Conservation (phyloP, 2,329 filamentous ascomycete genomes). For the Phialophora expanda region DNA sequence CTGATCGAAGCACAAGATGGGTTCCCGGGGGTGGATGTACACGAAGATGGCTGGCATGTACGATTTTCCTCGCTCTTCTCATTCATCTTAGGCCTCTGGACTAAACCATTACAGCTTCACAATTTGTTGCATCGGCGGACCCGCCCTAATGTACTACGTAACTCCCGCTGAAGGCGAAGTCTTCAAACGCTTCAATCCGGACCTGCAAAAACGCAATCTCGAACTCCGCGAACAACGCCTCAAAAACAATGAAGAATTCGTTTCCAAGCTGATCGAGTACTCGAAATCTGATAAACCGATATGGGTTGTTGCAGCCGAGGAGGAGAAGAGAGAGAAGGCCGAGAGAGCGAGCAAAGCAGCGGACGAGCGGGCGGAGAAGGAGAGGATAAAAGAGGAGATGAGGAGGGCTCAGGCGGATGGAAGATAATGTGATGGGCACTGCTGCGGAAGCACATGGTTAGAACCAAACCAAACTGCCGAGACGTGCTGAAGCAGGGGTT, state of each 20-base stretch:
- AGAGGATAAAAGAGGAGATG: slow-evolving; percentile 51
- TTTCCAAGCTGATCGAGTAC: slow-evolving; percentile 81
- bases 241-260: slow-evolving; percentile 88
- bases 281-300: slow-evolving; percentile 89
- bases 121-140: slow-evolving; percentile 78
- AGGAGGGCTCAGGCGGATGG: slow-evolving; percentile 43
- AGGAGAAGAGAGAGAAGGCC: slow-evolving; percentile 45
- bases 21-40: slow-evolving; percentile 52
- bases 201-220: slow-evolving; percentile 86
- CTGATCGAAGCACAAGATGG: slow-evolving; percentile 24
- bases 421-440: background rate
- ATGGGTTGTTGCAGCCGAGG: slow-evolving; percentile 54
- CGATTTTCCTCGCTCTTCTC: slow-evolving; percentile 18
- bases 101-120: slow-evolving; percentile 62
- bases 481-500: background rate
- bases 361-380: slow-evolving; percentile 44
- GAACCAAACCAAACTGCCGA: slow-evolving; percentile 8
- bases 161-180: slow-evolving; percentile 87
- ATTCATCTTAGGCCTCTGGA: slow-evolving; percentile 1
- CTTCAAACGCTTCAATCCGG: slow-evolving; percentile 88
- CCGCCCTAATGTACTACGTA: slow-evolving; percentile 75
- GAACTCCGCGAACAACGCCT: slow-evolving; percentile 76
- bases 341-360: slow-evolving; percentile 46
- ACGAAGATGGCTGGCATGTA: slow-evolving; percentile 75
- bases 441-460: background rate